These are phyloP conservation scores for Fusarium mundagurra DNA, from an alignment of 2,329 filamentous ascomycete genomes.

Conservation along the genomic window DNA sequence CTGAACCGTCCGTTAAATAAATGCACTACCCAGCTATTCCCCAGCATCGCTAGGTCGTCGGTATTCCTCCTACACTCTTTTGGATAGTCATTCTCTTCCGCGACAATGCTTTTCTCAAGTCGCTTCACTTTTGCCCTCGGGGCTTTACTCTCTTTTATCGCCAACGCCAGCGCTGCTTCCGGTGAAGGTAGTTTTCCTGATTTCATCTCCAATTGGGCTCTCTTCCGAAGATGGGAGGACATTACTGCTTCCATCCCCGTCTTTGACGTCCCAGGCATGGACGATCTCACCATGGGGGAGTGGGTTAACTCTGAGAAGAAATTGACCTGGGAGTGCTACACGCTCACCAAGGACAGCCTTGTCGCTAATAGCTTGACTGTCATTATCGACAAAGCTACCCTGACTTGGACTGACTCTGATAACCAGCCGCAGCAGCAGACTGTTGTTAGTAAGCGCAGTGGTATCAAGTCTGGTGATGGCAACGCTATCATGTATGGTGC, in stretches of 20 bases:
- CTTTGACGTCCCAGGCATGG: constrained; percentile 2
- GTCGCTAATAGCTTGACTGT: neutral
- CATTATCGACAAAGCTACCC: neutral
- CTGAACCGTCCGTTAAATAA: constrained; percentile 3
- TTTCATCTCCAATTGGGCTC: neutral
- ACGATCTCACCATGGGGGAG: neutral
- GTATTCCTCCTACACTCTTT: neutral
- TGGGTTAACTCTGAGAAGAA: neutral
- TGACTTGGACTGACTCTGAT: neutral
- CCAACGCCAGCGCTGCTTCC: neutral
- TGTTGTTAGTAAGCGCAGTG: constrained; percentile 17
- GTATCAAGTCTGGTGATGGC: neutral
- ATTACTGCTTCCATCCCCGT: neutral
- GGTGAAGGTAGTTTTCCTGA: neutral
- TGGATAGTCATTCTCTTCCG: neutral
- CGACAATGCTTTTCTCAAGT: constrained; percentile 9
- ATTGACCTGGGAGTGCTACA: constrained; percentile 16
- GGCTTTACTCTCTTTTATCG: neutral
- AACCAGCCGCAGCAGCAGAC: neutral
- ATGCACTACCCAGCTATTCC: constrained; percentile 3
- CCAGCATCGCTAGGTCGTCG: neutral
- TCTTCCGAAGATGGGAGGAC: neutral
- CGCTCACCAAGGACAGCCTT: neutral
- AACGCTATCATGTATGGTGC: constrained; percentile 4
- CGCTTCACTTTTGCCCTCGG: constrained; percentile 15